Conservation (phyloP, 2,329 filamentous ascomycete species). For the Claviceps cyperi region DNA sequence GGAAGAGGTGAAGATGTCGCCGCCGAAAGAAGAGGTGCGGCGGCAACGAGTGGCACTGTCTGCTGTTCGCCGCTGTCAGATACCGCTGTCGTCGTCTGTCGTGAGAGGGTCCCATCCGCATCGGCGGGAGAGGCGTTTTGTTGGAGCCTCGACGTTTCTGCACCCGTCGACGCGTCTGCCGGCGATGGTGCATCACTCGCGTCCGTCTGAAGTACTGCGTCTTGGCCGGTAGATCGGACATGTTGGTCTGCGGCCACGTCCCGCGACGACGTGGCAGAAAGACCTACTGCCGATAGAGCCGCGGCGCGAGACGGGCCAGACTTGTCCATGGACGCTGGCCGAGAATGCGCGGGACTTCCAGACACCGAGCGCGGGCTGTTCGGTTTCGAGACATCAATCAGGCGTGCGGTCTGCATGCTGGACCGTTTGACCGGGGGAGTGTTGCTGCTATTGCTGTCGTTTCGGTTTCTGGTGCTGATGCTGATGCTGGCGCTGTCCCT, state of each 20-base stretch:
- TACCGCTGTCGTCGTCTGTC: background rate
- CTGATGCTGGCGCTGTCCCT: too few relatives aligned
- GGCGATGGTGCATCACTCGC: background rate
- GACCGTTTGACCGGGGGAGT: slow-evolving; percentile 24
- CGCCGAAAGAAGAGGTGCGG: too few relatives aligned
- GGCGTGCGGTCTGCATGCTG: slow-evolving; percentile 40
- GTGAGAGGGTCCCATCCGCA: background rate
- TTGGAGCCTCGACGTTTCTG: background rate
- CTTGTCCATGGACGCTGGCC: slow-evolving; percentile 31
- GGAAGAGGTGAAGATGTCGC: background rate
- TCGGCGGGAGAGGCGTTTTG: background rate
- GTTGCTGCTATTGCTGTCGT: slow-evolving; percentile 29
- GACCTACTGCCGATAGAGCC: slow-evolving; percentile 25
- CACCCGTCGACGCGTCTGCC: background rate
- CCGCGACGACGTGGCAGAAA: slow-evolving; percentile 22
- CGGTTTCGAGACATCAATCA: slow-evolving; percentile 40
- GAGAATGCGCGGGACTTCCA: slow-evolving; percentile 36
- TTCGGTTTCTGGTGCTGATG: too few relatives aligned
- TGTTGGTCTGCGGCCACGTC: slow-evolving; percentile 23
- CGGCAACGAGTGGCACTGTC: background rate
- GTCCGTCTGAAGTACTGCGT: background rate
- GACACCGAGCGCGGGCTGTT: slow-evolving; percentile 31
- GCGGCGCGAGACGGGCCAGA: slow-evolving; percentile 26
- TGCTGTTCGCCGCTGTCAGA: background rate
- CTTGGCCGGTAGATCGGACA: background rate